Evolutionary conservation across 257 asterid species (phyloP).

Genomic region (Solanum neorickii): DNA sequence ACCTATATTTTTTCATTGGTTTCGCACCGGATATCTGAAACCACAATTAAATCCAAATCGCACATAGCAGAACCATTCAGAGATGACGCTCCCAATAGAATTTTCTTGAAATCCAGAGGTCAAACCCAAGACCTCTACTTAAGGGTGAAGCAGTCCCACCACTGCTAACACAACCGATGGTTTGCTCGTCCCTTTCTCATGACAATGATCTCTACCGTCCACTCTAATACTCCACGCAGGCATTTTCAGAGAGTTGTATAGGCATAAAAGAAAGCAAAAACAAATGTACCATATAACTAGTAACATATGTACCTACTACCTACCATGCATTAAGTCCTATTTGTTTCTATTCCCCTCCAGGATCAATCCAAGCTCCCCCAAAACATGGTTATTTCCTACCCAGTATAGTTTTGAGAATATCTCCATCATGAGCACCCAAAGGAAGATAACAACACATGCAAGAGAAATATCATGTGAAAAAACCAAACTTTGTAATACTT

Average conservation of each 20-base stretch:
- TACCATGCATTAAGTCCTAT: neutral
- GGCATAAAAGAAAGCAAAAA: neutral
- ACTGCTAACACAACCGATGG: too few species aligned
- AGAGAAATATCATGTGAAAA: neutral
- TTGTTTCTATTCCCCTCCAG: neutral
- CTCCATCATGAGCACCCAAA: neutral
- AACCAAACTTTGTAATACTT: neutral
- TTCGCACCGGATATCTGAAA: too few species aligned
- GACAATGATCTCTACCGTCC: neutral
- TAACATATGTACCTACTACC: neutral
- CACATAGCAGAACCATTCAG: too few species aligned
- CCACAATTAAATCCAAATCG: too few species aligned
- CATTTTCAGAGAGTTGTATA: neutral
- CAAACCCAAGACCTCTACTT: too few species aligned
- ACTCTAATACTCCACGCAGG: neutral
- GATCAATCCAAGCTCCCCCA: neutral
- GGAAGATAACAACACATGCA: neutral
- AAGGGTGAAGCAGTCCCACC: too few species aligned
- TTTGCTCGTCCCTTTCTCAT: neutral
- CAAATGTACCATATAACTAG: neutral
- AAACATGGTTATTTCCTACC: neutral
- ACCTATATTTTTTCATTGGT: neutral
- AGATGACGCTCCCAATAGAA: too few species aligned
- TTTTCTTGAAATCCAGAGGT: too few species aligned
- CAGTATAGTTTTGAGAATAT: neutral